A percentile compares a stretch with the other conserved stretches of the same genome.
Evolutionary conservation across 306 rosid species (phyloP).

Genomic region (Ormosia semicastrata): DNA sequence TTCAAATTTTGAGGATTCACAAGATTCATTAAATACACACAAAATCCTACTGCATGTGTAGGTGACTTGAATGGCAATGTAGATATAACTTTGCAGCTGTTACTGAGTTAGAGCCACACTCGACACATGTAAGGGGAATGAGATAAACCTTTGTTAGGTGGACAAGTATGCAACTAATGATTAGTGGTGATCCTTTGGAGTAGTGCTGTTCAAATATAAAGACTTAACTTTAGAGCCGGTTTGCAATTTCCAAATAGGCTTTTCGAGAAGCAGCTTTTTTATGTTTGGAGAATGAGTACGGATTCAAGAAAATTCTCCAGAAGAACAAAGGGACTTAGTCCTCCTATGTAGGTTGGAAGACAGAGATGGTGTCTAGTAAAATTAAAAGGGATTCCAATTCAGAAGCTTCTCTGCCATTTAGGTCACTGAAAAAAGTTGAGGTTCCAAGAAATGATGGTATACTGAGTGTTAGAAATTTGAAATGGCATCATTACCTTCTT

Average conservation of each 20-base stretch:
- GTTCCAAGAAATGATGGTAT: neutral
- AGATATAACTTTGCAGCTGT: neutral
- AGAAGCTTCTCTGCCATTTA: neutral
- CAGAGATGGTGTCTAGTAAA: neutral
- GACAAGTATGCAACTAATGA: neutral
- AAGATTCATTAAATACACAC: neutral
- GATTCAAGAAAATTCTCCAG: neutral
- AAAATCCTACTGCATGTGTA: neutral
- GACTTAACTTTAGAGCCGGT: neutral
- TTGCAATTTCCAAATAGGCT: neutral
- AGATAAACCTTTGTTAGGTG: neutral
- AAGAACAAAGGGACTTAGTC: neutral
- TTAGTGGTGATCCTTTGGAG: neutral
- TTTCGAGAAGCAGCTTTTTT: neutral
- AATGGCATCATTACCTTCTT: neutral
- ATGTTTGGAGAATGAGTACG: neutral
- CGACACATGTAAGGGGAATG: neutral
- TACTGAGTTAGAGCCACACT: neutral
- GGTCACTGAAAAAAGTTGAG: neutral
- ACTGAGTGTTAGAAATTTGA: neutral
- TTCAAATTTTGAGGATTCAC: neutral
- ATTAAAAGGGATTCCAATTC: neutral
- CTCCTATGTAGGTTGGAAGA: neutral
- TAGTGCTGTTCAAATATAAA: neutral
- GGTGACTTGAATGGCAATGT: neutral